A percentile compares a stretch with the other conserved stretches of the same genome.
phyloP scores from a whole-genome alignment of 805 yeast genomes.

The Kluyveromyces lactis region DNA sequence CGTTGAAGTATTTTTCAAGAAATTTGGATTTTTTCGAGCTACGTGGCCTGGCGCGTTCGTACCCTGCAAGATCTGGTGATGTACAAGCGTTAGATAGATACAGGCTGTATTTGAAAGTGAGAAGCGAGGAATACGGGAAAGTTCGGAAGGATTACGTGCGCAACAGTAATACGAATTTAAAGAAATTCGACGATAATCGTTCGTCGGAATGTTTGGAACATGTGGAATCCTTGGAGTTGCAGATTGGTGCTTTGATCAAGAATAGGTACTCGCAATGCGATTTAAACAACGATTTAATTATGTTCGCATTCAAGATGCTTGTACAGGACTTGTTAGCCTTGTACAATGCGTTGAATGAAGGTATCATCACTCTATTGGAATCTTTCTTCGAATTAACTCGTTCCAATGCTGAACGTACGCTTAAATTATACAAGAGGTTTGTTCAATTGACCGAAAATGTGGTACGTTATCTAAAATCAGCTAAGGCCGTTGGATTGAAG shows the following conservation, averaged over 20 bases:
- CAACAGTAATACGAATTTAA: conserved; percentile 47
- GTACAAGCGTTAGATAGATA: conserved; percentile 54
- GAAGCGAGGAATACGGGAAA: conserved; percentile 61
- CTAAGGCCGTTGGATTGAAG: conserved; percentile 82
- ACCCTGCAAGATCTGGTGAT: conserved; percentile 35
- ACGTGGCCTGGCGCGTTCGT: conserved; percentile 29
- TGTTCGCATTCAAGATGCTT: conserved; percentile 78
- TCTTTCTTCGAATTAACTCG: conserved; percentile 91
- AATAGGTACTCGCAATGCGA: conserved; percentile 75
- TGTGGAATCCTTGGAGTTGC: conserved; percentile 76
- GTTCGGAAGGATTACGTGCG: conserved; percentile 72
- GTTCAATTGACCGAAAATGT: conserved; percentile 82
- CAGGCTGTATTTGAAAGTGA: conserved; percentile 56
- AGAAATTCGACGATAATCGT: conserved; percentile 41
- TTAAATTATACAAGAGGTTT: conserved; percentile 75
- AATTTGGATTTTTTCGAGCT: conserved; percentile 45
- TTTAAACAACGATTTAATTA: conserved; percentile 71
- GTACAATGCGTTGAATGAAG: conserved; percentile 89
- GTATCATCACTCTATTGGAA: conserved; percentile 87
- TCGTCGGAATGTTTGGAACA: conserved; percentile 72
- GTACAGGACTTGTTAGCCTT: conserved; percentile 84
- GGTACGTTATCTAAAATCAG: conserved; percentile 78
- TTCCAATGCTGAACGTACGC: conserved; percentile 77
- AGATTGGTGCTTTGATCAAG: conserved; percentile 64
- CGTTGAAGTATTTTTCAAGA: conserved; percentile 49